Percentiles rank a stretch among this genome's conserved stretches.
Conservation (phyloP, 192 early-diverging fungal genomes). For the Coemansia sp. region DNA sequence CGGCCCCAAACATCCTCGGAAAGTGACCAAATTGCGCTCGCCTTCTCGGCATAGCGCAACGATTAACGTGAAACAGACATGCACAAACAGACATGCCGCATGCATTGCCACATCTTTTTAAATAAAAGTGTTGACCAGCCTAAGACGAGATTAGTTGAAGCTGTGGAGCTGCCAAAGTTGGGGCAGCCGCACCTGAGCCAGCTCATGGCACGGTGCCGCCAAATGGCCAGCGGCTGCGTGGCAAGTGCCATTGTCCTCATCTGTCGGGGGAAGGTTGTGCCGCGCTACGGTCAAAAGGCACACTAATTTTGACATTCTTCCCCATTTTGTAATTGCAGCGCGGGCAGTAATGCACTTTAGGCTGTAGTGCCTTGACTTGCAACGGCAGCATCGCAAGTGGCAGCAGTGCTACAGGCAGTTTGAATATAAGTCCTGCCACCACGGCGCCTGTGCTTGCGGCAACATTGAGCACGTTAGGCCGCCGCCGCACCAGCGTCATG, state of each 20-base stretch:
- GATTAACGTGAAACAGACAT: slow-evolving; percentile 7
- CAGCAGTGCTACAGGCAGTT: slow-evolving; percentile 25
- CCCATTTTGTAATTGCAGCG: slow-evolving; percentile 46
- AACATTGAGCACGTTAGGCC: slow-evolving; percentile 23
- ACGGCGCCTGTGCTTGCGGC: slow-evolving; percentile 29
- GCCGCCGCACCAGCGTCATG: slow-evolving; percentile 37
- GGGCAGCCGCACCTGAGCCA: slow-evolving; percentile 3
- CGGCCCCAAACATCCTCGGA: neutral
- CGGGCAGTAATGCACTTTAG: slow-evolving; percentile 36
- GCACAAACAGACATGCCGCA: slow-evolving; percentile 2
- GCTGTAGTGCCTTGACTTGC: slow-evolving; percentile 38
- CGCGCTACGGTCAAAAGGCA: slow-evolving; percentile 10
- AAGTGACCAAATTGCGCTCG: neutral
- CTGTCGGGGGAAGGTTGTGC: neutral
- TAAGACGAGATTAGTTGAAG: neutral
- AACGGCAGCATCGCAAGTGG: slow-evolving; percentile 41
- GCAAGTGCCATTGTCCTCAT: neutral
- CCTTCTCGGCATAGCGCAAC: neutral
- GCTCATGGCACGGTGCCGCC: neutral
- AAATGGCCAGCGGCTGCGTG: neutral
- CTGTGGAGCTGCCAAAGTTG: neutral
- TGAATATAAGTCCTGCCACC: slow-evolving; percentile 24
- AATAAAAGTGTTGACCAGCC: neutral
- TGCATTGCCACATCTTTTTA: slow-evolving; percentile 4
- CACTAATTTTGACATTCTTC: slow-evolving; percentile 36